Evolutionary conservation across 2,329 filamentous ascomycete species (phyloP).

Genomic region (Fusarium dimerum): DNA sequence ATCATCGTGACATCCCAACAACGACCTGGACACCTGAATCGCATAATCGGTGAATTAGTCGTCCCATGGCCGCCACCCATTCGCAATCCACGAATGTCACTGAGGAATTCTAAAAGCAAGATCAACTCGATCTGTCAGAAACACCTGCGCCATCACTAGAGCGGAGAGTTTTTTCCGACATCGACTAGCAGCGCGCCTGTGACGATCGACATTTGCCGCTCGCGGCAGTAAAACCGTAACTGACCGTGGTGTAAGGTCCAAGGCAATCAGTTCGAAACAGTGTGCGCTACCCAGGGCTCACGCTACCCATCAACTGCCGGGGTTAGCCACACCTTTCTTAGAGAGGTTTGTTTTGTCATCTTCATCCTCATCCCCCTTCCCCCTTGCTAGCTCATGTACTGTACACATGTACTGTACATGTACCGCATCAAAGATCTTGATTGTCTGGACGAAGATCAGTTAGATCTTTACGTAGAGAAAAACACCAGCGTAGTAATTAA

Average conservation of each 20-base stretch:
- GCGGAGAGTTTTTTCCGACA: not conserved
- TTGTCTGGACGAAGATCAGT: not conserved
- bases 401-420: not conserved
- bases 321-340: not conserved
- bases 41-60: not conserved
- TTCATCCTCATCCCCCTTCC: too few species aligned
- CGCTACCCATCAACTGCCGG: not conserved
- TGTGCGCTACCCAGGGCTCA: not conserved
- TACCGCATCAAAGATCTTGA: not conserved
- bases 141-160: not conserved
- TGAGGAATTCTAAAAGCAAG: not conserved
- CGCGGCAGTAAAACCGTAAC: not conserved
- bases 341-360: too few species aligned
- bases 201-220: not conserved
- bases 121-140: not conserved
- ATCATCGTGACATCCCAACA: not conserved
- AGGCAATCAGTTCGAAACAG: not conserved
- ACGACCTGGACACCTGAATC: not conserved
- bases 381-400: not conserved
- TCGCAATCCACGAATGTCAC: not conserved
- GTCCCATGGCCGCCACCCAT: not conserved
- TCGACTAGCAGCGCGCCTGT: not conserved
- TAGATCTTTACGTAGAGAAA: not conserved
- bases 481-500: not conserved
- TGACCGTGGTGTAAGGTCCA: too few species aligned